phyloP scores from a whole-genome alignment of 129 eudicot genomes.

The Tagetes erecta region DNA sequence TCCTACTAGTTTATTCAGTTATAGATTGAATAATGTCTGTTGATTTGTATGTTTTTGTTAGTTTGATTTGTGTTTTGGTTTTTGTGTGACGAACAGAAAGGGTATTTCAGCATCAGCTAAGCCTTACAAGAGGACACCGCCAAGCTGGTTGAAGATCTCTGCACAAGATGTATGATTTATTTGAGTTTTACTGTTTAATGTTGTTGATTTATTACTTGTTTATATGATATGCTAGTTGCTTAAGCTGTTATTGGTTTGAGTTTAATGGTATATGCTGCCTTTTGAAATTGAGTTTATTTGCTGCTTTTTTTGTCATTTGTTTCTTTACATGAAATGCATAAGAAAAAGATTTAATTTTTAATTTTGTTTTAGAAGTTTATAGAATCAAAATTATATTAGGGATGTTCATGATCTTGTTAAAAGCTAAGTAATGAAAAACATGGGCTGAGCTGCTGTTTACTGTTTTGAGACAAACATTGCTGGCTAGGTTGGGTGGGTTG shows the following conservation, averaged over 20 bases:
- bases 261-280: no score
- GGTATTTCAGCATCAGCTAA: constrained; percentile 68
- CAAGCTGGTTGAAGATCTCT: constrained; percentile 64
- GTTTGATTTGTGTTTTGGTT: not conserved
- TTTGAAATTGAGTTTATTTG: not conserved
- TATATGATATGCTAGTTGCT: no score
- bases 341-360: not conserved
- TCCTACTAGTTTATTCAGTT: not conserved
- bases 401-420: not conserved
- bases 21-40: not conserved
- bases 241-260: not conserved
- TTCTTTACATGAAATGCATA: not conserved
- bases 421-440: no score
- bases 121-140: constrained; percentile 72
- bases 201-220: not conserved
- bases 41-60: not conserved
- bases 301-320: not conserved
- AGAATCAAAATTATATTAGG: not conserved
- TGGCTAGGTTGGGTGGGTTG: not conserved
- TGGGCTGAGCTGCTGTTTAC: no score
- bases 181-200: not conserved
- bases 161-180: constrained; percentile 46
- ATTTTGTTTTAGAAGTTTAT: not conserved
- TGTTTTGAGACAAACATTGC: not conserved
- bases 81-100: constrained; percentile 41